These are phyloP conservation scores for Penicillium chermesinum DNA, from an alignment of 495 filamentous ascomycete genomes.

Conservation along the genomic window DNA sequence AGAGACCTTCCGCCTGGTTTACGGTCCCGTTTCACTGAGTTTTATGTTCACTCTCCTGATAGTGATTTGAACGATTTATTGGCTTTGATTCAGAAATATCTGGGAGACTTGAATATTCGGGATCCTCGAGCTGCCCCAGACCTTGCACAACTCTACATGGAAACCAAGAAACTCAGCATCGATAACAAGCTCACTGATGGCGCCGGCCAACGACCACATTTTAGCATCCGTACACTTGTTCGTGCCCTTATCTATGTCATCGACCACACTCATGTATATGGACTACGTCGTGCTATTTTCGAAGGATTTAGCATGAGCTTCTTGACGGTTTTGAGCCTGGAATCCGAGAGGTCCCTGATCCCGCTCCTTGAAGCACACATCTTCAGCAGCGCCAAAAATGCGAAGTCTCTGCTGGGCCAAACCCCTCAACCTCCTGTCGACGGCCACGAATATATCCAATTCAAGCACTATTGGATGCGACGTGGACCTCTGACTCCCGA, in stretches of 20 bases:
- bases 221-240: slow-evolving; percentile 92
- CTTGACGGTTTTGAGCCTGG: slow-evolving; percentile 71
- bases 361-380: slow-evolving; percentile 80
- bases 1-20: slow-evolving; percentile 82
- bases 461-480: slow-evolving; percentile 89
- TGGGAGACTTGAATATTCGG: slow-evolving; percentile 60
- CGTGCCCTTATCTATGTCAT: slow-evolving; percentile 80
- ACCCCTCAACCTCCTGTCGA: slow-evolving; percentile 70
- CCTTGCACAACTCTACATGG: slow-evolving; percentile 78
- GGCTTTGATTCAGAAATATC: slow-evolving; percentile 78
- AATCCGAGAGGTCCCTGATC: slow-evolving; percentile 70
- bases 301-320: slow-evolving; percentile 99
- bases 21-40: slow-evolving; percentile 83
- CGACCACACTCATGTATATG: slow-evolving; percentile 79
- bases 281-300: slow-evolving; percentile 78
- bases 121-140: slow-evolving; percentile 66
- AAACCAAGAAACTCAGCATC: slow-evolving; percentile 75
- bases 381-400: slow-evolving; percentile 60
- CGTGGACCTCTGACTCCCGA: slow-evolving; percentile 61
- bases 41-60: slow-evolving; percentile 88
- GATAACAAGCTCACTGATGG: slow-evolving; percentile 86
- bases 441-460: slow-evolving; percentile 73
- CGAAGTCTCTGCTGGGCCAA: slow-evolving; percentile 63
- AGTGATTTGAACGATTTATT: slow-evolving; percentile 75
- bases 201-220: slow-evolving; percentile 88